Conservation (phyloP, 2,329 filamentous ascomycete genomes). For the Pseudopithomyces chartarum region DNA sequence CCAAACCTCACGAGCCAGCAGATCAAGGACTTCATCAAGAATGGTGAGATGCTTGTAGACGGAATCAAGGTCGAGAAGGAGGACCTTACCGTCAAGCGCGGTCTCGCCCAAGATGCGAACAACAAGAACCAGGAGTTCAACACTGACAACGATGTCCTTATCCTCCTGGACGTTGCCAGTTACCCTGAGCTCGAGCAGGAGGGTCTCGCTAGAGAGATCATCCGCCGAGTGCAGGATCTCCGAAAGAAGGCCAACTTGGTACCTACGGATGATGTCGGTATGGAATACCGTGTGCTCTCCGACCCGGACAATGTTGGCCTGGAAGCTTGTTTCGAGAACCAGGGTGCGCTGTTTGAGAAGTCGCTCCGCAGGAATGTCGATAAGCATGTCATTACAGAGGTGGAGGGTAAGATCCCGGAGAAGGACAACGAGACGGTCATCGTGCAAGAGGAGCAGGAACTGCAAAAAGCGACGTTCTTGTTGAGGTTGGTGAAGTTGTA, state of each 20-base stretch:
- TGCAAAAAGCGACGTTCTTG: slow-evolving; percentile 81
- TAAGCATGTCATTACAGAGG: slow-evolving; percentile 64
- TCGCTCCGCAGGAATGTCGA: slow-evolving; percentile 77
- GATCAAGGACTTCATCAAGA: slow-evolving; percentile 76
- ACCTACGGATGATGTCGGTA: slow-evolving; percentile 91
- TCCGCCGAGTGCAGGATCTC: slow-evolving; percentile 89
- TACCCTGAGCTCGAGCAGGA: slow-evolving; percentile 88
- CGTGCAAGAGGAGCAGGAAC: slow-evolving; percentile 81
- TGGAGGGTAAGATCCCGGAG: slow-evolving; percentile 63
- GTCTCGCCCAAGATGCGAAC: slow-evolving; percentile 72
- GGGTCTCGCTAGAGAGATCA: slow-evolving; percentile 87
- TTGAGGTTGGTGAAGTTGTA: slow-evolving; percentile 76
- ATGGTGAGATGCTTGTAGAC: slow-evolving; percentile 78
- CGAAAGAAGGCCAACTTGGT: slow-evolving; percentile 92
- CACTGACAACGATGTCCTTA: slow-evolving; percentile 87
- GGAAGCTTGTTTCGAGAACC: slow-evolving; percentile 69
- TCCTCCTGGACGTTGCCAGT: slow-evolving; percentile 81
- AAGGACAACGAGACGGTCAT: slow-evolving; percentile 64
- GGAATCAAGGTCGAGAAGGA: slow-evolving; percentile 82
- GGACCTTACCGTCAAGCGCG: slow-evolving; percentile 82
- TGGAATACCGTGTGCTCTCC: slow-evolving; percentile 83
- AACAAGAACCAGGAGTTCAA: slow-evolving; percentile 82
- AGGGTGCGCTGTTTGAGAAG: slow-evolving; percentile 73
- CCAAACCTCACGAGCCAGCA: slow-evolving; percentile 78
- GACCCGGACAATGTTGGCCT: slow-evolving; percentile 80